A percentile compares a stretch with the other conserved stretches of the same genome.
These are phyloP conservation scores for Penicillium concentricum DNA, from an alignment of 2,329 filamentous ascomycete genomes.

Conservation along the genomic window DNA sequence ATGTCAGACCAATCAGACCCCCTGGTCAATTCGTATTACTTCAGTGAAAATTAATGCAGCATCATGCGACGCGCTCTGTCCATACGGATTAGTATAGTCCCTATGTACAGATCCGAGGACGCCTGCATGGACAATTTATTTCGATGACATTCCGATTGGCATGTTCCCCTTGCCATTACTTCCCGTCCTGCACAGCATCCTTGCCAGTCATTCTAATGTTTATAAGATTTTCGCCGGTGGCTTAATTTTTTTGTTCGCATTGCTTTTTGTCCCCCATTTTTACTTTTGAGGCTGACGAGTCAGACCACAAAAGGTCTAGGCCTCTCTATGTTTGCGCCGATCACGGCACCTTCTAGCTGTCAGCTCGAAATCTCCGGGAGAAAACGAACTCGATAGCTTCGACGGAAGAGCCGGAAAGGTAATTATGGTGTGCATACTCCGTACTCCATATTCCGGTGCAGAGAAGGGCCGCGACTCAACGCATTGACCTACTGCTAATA, in stretches of 20 bases:
- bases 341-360: background rate
- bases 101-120: constrained; percentile 4
- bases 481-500: constrained; percentile 21
- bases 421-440: constrained; percentile 25
- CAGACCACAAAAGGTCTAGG: constrained; percentile 4
- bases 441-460: constrained; percentile 5
- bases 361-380: constrained; percentile 17
- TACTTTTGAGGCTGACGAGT: constrained; percentile 4
- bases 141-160: constrained; percentile 9
- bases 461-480: constrained; percentile 15
- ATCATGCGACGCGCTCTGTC: constrained; percentile 12
- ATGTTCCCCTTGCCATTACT: constrained; percentile 9
- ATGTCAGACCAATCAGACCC: constrained; percentile 13
- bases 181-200: constrained; percentile 10
- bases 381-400: constrained; percentile 16
- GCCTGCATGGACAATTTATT: constrained; percentile 6
- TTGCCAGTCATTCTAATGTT: background rate
- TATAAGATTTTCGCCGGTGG: background rate
- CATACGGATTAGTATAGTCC: background rate
- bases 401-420: constrained; percentile 11
- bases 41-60: constrained; percentile 3
- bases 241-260: constrained; percentile 4
- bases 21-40: background rate
- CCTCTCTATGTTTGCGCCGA: constrained; percentile 7
- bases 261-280: background rate